phyloP scores from a whole-genome alignment of 2,329 filamentous ascomycete genomes.

The Cladophialophora chaetospira region DNA sequence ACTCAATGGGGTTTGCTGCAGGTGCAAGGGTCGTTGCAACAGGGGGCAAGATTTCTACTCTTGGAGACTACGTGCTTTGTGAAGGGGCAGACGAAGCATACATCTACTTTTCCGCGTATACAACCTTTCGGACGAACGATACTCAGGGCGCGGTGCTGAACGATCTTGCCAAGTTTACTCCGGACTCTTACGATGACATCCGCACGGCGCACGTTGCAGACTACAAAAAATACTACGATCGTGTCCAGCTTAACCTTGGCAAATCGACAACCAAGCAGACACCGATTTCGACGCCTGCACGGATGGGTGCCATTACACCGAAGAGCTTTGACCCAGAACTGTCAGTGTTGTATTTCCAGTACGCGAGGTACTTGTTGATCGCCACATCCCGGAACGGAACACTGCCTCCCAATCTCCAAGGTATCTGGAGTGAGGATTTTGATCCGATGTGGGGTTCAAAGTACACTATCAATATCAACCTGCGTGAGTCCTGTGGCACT shows the following conservation, averaged over 20 bases:
- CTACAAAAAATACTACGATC: background rate
- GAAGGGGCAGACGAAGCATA: background rate
- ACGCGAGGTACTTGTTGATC: slow-evolving; percentile 58
- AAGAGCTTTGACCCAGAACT: slow-evolving; percentile 42
- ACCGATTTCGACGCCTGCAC: slow-evolving; percentile 21
- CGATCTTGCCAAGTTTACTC: background rate
- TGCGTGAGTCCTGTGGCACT: too few relatives aligned
- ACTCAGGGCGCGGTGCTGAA: background rate
- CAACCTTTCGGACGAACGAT: background rate
- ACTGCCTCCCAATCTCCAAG: slow-evolving; percentile 60
- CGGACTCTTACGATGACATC: background rate
- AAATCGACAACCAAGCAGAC: background rate
- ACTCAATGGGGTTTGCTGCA: background rate
- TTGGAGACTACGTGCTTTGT: background rate
- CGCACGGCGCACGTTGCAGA: background rate
- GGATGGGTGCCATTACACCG: slow-evolving; percentile 24
- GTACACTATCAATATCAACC: slow-evolving; percentile 62
- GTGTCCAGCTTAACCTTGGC: background rate
- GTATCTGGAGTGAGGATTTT: slow-evolving; percentile 55
- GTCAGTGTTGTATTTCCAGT: slow-evolving; percentile 57
- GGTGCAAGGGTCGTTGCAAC: background rate
- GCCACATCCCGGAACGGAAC: slow-evolving; percentile 52
- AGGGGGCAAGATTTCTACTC: background rate
- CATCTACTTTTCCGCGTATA: background rate
- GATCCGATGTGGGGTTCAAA: slow-evolving; percentile 55